Evolutionary conservation across 179 eudicot species (phyloP).

Genomic region (Pouteria campechiana): DNA sequence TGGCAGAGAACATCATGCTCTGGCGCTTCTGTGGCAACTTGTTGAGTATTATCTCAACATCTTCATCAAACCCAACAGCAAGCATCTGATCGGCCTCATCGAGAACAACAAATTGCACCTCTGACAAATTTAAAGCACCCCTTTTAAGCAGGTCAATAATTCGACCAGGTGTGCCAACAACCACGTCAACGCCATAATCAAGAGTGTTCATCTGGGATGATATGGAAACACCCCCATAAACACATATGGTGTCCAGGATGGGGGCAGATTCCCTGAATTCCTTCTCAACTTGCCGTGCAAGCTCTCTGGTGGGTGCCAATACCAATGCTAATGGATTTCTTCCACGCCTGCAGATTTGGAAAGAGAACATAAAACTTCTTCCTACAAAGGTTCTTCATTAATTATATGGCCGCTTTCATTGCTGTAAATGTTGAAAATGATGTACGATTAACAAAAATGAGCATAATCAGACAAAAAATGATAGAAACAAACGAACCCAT

Average conservation of each 20-base stretch:
- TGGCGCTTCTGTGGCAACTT: constrained; percentile 67
- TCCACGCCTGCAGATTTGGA: constrained; percentile 32
- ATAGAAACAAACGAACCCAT: constrained; percentile 45
- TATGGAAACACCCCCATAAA: constrained; percentile 86
- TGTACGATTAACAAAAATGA: neutral
- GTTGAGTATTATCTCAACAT: constrained; percentile 69
- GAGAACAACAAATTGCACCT: constrained; percentile 72
- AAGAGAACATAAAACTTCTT: neutral
- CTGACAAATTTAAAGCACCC: constrained; percentile 64
- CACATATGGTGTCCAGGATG: constrained; percentile 67
- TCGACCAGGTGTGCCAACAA: constrained; percentile 95
- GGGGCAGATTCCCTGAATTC: constrained; percentile 73
- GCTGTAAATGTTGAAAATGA: neutral
- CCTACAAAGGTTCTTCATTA: no score
- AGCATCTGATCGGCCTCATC: constrained; percentile 99
- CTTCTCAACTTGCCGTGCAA: constrained; percentile 90
- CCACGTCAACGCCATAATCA: constrained; percentile 69
- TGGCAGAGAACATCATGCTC: constrained; percentile 94
- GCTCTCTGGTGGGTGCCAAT: constrained; percentile 96
- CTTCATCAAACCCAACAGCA: constrained; percentile 89
- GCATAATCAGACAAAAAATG: neutral
- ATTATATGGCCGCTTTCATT: no score
- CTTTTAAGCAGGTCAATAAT: constrained; percentile 84
- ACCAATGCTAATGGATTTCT: constrained; percentile 68
- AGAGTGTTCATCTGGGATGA: constrained; percentile 55